Percentiles rank a stretch among this genome's conserved stretches.
phyloP scores from a whole-genome alignment of 257 asterid genomes.

The Nicotiana undulata region DNA sequence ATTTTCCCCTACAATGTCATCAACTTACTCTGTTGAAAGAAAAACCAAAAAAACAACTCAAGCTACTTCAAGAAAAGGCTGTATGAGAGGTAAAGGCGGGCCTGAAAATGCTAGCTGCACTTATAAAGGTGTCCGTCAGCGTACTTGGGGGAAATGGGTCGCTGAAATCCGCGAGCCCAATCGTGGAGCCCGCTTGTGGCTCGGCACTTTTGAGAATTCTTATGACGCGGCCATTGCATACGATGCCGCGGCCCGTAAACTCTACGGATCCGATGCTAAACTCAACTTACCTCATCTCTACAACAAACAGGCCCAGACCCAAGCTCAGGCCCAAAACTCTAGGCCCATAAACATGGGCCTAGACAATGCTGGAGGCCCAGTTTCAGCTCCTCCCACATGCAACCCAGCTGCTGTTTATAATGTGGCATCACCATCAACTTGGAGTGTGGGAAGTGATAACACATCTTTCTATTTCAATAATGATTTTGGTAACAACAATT shows the following conservation, averaged over 20 bases:
- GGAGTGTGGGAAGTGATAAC: background rate
- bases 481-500: background rate
- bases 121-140: conserved; percentile 75
- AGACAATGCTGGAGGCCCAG: background rate
- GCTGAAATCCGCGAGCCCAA: conserved; percentile 87
- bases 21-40: background rate
- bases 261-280: conserved; percentile 53
- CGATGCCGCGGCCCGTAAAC: conserved; percentile 63
- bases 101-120: conserved; percentile 72
- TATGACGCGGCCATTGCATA: conserved; percentile 65
- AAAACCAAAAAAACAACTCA: conserved; percentile 18
- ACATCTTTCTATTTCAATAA: background rate
- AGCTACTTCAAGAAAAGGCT: conserved; percentile 67
- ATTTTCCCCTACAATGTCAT: background rate
- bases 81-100: conserved; percentile 90
- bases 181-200: conserved; percentile 74
- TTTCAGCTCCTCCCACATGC: background rate
- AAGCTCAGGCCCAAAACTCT: background rate
- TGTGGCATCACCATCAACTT: background rate
- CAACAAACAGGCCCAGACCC: background rate
- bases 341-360: background rate
- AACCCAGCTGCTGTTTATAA: background rate
- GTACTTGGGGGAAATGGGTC: conserved; percentile 95
- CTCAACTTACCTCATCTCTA: conserved; percentile 57
- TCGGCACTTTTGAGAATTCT: conserved; percentile 78